phyloP scores from a whole-genome alignment of 1,284 basidiomycete species.

The Coriolopsis trogii region DNA sequence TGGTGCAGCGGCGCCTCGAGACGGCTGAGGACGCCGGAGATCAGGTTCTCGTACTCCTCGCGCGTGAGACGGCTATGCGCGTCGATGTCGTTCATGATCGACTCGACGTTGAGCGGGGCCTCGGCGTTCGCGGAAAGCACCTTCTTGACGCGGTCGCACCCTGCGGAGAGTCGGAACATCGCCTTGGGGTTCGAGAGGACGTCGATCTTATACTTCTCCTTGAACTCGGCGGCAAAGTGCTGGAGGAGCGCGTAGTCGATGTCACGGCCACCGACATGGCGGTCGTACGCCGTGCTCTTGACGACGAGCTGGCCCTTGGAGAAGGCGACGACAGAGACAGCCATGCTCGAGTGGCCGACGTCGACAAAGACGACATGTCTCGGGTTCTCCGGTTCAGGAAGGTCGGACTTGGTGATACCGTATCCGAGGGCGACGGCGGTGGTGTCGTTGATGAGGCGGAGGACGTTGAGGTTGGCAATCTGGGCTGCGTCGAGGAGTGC shows the following conservation, averaged over 20 bases:
- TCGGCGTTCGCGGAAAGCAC: constrained; percentile 84
- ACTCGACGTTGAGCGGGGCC: constrained; percentile 88
- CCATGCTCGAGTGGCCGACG: constrained; percentile 88
- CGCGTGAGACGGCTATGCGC: constrained; percentile 61
- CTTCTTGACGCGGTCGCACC: constrained; percentile 79
- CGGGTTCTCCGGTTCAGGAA: constrained; percentile 81
- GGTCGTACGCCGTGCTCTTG: constrained; percentile 87
- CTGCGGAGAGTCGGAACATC: constrained; percentile 82
- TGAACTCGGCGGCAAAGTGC: constrained; percentile 90
- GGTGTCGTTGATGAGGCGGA: constrained; percentile 93
- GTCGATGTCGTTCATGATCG: constrained; percentile 90
- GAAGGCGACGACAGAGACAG: constrained; percentile 86
- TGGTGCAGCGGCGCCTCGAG: constrained; percentile 56
- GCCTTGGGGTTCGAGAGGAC: constrained; percentile 90
- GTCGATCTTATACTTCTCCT: constrained; percentile 94
- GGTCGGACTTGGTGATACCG: constrained; percentile 95
- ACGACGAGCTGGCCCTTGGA: constrained; percentile 89
- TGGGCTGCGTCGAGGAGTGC: constrained; percentile 86
- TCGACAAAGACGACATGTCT: constrained; percentile 91
- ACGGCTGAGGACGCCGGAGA: constrained; percentile 55
- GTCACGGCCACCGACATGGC: constrained; percentile 91
- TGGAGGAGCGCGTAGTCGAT: constrained; percentile 87
- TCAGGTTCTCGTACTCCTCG: constrained; percentile 63
- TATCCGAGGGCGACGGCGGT: constrained; percentile 93
- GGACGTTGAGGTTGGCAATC: constrained; percentile 86